Percentiles rank a stretch among this genome's conserved stretches.
phyloP scores from a whole-genome alignment of 352 stramenopile genomes.

The Phytophthora pinifolia region DNA sequence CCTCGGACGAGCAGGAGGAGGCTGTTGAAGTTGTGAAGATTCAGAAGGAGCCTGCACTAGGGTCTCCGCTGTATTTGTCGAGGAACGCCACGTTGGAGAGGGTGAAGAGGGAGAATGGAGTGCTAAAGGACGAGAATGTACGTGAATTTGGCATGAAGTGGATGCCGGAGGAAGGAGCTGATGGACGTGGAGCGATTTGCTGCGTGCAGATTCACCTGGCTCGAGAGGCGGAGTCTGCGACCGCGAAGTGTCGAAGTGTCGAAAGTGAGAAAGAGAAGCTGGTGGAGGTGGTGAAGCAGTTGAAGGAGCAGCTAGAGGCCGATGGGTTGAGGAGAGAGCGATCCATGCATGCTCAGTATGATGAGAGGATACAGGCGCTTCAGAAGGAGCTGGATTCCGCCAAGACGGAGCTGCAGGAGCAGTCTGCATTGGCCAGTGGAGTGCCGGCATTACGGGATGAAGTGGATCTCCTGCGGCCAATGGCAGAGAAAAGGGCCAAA shows the following conservation, averaged over 20 bases:
- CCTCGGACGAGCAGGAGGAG: neutral
- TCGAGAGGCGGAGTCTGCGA: slow-evolving; percentile 30
- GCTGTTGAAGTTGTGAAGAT: neutral
- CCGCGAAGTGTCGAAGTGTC: slow-evolving; percentile 20
- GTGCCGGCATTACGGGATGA: slow-evolving; percentile 54
- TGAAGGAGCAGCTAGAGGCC: slow-evolving; percentile 45
- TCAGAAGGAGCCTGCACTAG: slow-evolving; percentile 5
- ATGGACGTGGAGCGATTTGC: neutral
- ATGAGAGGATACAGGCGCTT: slow-evolving; percentile 50
- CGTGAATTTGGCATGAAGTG: slow-evolving; percentile 8
- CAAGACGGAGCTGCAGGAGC: slow-evolving; percentile 33
- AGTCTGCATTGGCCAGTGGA: slow-evolving; percentile 37
- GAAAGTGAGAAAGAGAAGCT: slow-evolving; percentile 36
- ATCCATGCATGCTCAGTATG: slow-evolving; percentile 44
- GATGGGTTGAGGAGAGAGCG: slow-evolving; percentile 65
- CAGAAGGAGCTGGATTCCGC: slow-evolving; percentile 44
- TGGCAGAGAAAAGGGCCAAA: slow-evolving; percentile 49
- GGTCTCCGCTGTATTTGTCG: slow-evolving; percentile 45
- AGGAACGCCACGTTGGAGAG: slow-evolving; percentile 51
- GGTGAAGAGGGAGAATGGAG: slow-evolving; percentile 47
- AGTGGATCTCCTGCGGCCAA: slow-evolving; percentile 63
- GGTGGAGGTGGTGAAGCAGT: slow-evolving; percentile 32
- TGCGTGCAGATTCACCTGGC: slow-evolving; percentile 39
- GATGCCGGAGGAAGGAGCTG: no score
- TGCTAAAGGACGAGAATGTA: slow-evolving; percentile 70